Evolutionary conservation across 805 yeast genomes (phyloP).

Genomic region (Alloascoidea africana): DNA sequence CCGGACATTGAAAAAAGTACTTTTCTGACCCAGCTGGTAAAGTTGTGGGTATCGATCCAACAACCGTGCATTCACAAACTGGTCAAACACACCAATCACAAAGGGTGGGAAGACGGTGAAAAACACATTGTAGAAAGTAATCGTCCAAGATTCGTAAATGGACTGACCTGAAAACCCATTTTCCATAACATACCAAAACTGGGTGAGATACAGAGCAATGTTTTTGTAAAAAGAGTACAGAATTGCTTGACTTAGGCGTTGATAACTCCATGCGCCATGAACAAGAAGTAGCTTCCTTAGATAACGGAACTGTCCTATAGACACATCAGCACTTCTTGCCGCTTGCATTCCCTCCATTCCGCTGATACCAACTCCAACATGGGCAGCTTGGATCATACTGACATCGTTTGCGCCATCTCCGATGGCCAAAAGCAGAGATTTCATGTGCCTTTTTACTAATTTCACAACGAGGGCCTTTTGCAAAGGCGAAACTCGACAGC

Average conservation of each 20-base stretch:
- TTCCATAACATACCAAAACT: conserved; percentile 92
- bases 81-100: conserved; percentile 93
- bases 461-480: conserved; percentile 95
- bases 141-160: conserved; percentile 93
- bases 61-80: conserved; percentile 81
- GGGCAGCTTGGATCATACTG: conserved; percentile 98
- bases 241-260: conserved; percentile 83
- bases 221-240: conserved; percentile 92
- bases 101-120: conserved; percentile 94
- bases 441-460: conserved; percentile 73
- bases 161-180: conserved; percentile 94
- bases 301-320: conserved; percentile 90
- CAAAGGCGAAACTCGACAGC: conserved; percentile 95
- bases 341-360: conserved; percentile 99
- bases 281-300: conserved; percentile 72
- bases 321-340: conserved; percentile 93
- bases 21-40: conserved; percentile 79
- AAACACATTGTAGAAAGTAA: conserved; percentile 87
- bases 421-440: conserved; percentile 67
- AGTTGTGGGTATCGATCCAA: conserved; percentile 86
- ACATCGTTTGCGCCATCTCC: conserved; percentile 99
- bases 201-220: conserved; percentile 91
- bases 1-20: conserved; percentile 76
- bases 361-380: conserved; percentile 96
- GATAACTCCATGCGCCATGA: conserved; percentile 97